Percentiles rank a stretch among this genome's conserved stretches.
phyloP scores from a whole-genome alignment of 768 basidiomycete species.

The Podaxis sp. region DNA sequence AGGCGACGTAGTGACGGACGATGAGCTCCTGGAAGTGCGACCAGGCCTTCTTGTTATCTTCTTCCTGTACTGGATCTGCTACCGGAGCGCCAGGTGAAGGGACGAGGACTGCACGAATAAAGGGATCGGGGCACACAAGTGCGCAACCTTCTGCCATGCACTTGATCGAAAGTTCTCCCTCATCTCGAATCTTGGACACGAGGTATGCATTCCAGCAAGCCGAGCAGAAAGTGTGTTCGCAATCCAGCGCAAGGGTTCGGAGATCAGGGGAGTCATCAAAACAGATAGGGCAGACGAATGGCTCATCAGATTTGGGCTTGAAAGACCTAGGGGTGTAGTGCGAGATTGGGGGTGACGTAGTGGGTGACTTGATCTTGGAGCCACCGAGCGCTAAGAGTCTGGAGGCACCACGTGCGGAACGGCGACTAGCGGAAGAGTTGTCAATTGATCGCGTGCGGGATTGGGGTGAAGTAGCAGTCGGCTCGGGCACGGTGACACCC shows the following conservation, averaged over 20 bases:
- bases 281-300: conserved; percentile 93
- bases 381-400: conserved; percentile 37
- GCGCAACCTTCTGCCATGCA: conserved; percentile 84
- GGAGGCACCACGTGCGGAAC: conserved; percentile 36
- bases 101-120: conserved; percentile 57
- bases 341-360: conserved; percentile 19
- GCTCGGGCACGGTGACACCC: conserved; percentile 54
- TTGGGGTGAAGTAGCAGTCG: conserved; percentile 30
- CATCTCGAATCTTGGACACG: conserved; percentile 77
- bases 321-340: conserved; percentile 25
- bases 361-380: conserved; percentile 30
- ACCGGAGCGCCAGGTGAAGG: conserved; percentile 26
- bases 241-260: conserved; percentile 69
- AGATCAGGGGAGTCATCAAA: conserved; percentile 70
- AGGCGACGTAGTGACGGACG: conserved; percentile 86
- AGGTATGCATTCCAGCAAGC: conserved; percentile 85
- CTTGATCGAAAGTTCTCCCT: conserved; percentile 68
- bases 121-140: conserved; percentile 61
- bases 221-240: conserved; percentile 83
- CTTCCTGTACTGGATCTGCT: conserved; percentile 25
- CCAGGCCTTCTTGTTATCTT: conserved; percentile 52
- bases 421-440: conserved; percentile 26
- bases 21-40: conserved; percentile 84
- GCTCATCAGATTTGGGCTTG: conserved; percentile 35
- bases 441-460: conserved; percentile 31